Evolutionary conservation across 2,329 filamentous ascomycete genomes (phyloP), one percentile per base, ranked within the genome.

Genomic region (Nigrograna mackinnonii): DNA sequence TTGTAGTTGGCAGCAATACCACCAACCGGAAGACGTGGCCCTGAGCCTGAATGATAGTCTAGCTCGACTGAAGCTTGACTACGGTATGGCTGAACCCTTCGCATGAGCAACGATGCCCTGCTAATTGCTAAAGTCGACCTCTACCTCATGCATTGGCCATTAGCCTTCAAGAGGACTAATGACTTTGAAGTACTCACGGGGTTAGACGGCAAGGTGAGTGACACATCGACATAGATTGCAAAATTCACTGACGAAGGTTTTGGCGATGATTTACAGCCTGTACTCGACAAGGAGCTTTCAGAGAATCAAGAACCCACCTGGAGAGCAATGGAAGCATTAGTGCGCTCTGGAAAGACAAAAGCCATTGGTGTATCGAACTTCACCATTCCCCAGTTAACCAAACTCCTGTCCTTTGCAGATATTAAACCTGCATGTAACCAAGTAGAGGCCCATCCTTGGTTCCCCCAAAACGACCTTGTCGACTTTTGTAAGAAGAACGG

Each of bases 101-200:
- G n/a, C n/a, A n/a, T n/a, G n/a, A n/a, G n/a, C n/a, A n/a, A n/a
- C n/a, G n/a, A n/a, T n/a, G n/a, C n/a, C n/a, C n/a, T n/a, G n/a
- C n/a, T n/a, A n/a, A n/a, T n/a, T n/a, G n/a, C n/a, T n/a, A n/a
- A n/a, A n/a, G n/a, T 95, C 69, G 91, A 95, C 69, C 82, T 95
- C 53, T 95, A 85, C 79, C 79, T 94, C 56, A 83, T 94, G 62
- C 60, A 66, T 35, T 64, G 90, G 95, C 79, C 95, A 88, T 80
- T 89, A 85, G 60, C 83, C 88, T 58, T 83, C 87, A 44, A 79
- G 89, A 63, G 86, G 85, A 75, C 95, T 88, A 43, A 52, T 13
- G 39, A 39, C 78, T 77, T 46, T n/a, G n/a, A n/a, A 77, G 82
- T 60, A 78, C 84, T 20, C 67, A 75, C 49, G 74, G 86, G 65